These are phyloP conservation scores for Rostrohypoxylon terebratum DNA, from an alignment of 495 filamentous ascomycete species.

Conservation along the genomic window DNA sequence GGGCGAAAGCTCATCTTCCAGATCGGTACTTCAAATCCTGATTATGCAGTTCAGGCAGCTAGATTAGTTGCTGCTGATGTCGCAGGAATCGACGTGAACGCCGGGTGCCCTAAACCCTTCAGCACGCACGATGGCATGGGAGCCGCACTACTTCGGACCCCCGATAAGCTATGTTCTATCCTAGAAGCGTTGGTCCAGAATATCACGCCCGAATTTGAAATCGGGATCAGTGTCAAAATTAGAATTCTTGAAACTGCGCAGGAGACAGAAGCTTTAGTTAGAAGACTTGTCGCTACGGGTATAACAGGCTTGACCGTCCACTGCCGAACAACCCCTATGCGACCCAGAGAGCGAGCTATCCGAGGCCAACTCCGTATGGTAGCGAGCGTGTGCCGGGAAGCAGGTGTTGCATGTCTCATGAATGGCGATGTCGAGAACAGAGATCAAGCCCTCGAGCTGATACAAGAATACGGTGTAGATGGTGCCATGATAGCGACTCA, in stretches of 20 bases:
- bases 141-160: conserved; percentile 84
- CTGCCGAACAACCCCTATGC: conserved; percentile 96
- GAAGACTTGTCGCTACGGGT: conserved; percentile 79
- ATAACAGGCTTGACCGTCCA: conserved; percentile 94
- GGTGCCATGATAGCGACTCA: conserved; percentile 97
- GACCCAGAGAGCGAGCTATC: conserved; percentile 86
- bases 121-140: conserved; percentile 93
- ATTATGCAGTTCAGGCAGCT: conserved; percentile 84
- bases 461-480: conserved; percentile 81
- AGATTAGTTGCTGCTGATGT: conserved; percentile 86
- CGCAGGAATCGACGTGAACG: conserved; percentile 94
- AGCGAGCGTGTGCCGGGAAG: conserved; percentile 76
- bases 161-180: conserved; percentile 84
- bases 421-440: conserved; percentile 88
- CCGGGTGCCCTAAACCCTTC: conserved; percentile 97
- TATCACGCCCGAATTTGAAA: conserved; percentile 77
- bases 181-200: conserved; percentile 82
- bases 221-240: conserved; percentile 96
- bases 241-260: conserved; percentile 81
- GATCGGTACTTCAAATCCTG: conserved; percentile 84
- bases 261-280: conserved; percentile 78
- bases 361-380: conserved; percentile 87
- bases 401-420: conserved; percentile 90
- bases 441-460: conserved; percentile 73
- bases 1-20: conserved; percentile 83